phyloP scores from a whole-genome alignment of 2,329 filamentous ascomycete species.

The Rutstroemia sp. region DNA sequence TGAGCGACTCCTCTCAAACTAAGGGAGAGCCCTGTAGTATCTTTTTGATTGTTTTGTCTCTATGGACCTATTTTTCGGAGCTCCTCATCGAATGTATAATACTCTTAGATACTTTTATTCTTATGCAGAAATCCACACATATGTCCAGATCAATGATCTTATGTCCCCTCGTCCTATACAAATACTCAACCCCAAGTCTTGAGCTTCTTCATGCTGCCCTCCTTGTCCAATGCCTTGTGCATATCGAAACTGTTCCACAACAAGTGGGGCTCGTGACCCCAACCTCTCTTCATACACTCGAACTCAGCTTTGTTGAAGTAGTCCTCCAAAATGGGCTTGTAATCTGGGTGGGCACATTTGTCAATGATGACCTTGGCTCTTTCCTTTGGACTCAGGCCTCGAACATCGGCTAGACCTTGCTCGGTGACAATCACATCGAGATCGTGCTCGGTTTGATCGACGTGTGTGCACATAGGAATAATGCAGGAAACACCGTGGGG shows the following conservation, averaged over 20 bases:
- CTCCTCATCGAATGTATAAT: too few relatives aligned
- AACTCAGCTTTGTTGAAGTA: conserved; percentile 84
- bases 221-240: conserved; percentile 73
- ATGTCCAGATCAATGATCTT: too few relatives aligned
- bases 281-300: conserved; percentile 77
- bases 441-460: conserved; percentile 91
- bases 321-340: conserved; percentile 71
- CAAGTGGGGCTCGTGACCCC: conserved; percentile 85
- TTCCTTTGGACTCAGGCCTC: conserved; percentile 72
- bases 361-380: conserved; percentile 78
- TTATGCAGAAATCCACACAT: too few relatives aligned
- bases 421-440: conserved; percentile 78
- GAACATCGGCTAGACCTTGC: conserved; percentile 74
- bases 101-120: too few relatives aligned
- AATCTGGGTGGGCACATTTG: conserved; percentile 80
- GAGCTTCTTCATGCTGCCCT: conserved; percentile 68
- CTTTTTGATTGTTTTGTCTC: too few relatives aligned
- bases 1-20: too few relatives aligned
- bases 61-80: too few relatives aligned
- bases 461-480: conserved; percentile 88
- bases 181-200: conserved; percentile 27
- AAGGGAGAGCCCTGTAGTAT: too few relatives aligned
- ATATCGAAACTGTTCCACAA: conserved; percentile 84
- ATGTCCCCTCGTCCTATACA: background rate
- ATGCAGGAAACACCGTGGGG: conserved; percentile 78